phyloP scores from a whole-genome alignment of 176 grass and related monocot genomes.

The Puccinellia tenuiflora region DNA sequence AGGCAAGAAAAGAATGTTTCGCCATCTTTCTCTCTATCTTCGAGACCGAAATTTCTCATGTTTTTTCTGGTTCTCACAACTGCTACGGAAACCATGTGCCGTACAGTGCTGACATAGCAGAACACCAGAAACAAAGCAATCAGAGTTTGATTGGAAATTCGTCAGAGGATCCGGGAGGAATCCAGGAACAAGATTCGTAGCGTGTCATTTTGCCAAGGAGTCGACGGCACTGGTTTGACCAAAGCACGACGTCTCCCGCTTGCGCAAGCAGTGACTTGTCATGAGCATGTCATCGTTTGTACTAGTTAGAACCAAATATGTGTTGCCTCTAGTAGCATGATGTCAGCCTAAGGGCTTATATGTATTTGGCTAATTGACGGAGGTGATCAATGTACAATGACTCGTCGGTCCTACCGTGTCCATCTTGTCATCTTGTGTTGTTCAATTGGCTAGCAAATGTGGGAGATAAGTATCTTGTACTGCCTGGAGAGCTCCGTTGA shows the following conservation, averaged over 20 bases:
- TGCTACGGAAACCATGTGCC: not conserved
- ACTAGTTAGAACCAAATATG: not conserved
- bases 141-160: not conserved
- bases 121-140: too few species aligned
- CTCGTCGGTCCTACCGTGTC: not conserved
- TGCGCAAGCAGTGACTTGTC: not conserved
- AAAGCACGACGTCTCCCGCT: not conserved
- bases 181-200: not conserved
- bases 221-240: constrained; percentile 1
- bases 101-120: not conserved
- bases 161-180: not conserved
- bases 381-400: not conserved
- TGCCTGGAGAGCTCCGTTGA: too few species aligned
- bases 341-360: not conserved
- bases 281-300: not conserved
- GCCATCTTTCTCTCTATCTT: not conserved
- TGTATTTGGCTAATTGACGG: not conserved
- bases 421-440: not conserved
- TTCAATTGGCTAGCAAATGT: not conserved
- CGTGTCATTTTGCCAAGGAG: not conserved
- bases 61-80: not conserved
- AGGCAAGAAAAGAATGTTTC: not conserved
- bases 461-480: too few species aligned
- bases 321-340: too few species aligned
- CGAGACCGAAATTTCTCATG: not conserved